Conservation (phyloP, 768 basidiomycete species). For the Mycena vitilis region DNA sequence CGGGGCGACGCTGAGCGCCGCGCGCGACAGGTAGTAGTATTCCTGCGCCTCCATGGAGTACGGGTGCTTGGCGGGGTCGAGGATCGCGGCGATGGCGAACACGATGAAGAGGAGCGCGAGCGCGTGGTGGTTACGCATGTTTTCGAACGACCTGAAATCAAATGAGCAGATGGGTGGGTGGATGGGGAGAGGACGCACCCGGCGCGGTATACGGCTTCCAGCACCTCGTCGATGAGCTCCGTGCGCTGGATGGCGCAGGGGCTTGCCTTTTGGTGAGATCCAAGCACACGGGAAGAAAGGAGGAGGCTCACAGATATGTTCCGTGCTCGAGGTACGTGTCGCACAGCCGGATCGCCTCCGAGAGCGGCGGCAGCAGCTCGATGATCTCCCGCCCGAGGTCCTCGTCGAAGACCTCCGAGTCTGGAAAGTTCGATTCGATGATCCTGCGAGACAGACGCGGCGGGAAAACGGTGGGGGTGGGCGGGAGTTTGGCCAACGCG, state of each 20-base stretch:
- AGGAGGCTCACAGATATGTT: conserved; percentile 61
- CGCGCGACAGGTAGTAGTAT: conserved; percentile 70
- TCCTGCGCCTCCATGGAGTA: conserved; percentile 68
- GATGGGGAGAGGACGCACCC: conserved; percentile 46
- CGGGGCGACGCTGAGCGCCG: conserved; percentile 60
- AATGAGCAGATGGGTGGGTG: not conserved
- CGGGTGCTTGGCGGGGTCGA: conserved; percentile 62
- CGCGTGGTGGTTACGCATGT: conserved; percentile 58
- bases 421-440: conserved; percentile 50
- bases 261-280: conserved; percentile 46
- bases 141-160: conserved; percentile 51
- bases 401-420: conserved; percentile 46
- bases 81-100: conserved; percentile 74
- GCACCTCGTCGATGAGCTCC: conserved; percentile 68
- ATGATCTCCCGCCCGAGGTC: conserved; percentile 59
- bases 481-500: conserved; percentile 44
- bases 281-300: conserved; percentile 8
- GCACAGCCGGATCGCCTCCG: conserved; percentile 70
- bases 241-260: conserved; percentile 64
- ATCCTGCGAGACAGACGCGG: conserved; percentile 57
- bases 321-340: conserved; percentile 76
- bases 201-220: conserved; percentile 65
- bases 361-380: conserved; percentile 62
- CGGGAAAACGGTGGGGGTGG: conserved; percentile 16
- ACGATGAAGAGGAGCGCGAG: conserved; percentile 73